Evolutionary conservation across 768 basidiomycete species (phyloP), one percentile per base, ranked within the genome.

Genomic region (Serendipita vermifera): DNA sequence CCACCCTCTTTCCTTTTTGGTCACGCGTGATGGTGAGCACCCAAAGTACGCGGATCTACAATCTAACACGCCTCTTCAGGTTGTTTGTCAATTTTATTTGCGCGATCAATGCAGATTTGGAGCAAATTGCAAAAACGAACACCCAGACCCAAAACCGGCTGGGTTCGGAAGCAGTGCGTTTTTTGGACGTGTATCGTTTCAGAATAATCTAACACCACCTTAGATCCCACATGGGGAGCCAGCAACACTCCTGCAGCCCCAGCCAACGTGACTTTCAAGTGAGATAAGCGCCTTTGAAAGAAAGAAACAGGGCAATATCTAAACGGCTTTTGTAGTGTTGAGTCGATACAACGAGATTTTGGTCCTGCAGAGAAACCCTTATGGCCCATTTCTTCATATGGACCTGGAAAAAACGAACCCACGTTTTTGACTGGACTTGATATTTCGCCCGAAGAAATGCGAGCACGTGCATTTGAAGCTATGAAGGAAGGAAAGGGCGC

Each of bases 311-410:
- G 11, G 11, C 11, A 38, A 38, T 38, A 11, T 38, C 17, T n/a
- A n/a, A n/a, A n/a, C n/a, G n/a, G 36, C 36, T 1, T 60, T 43
- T 17, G 31, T 61, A 91, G 88, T 26, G 64, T 70, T 17, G 82
- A 89, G 11, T 70, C 73, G 2, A 77, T 94, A 39, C 65, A 64
- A n/a, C 69, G 69, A 31, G 91, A 93, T 60, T 66, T 93, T 5
- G 78, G 76, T 1, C 69, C 69, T 2, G 64, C 66, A 20, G 71
- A 69, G 20, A 83, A 80, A 63, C 91, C 90, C 0, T 39, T 75
- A 11, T 96, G 86, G 83, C 83, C 84, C 13, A 70, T 93, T 0
- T 82, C 87, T 0, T 83, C 79, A 0, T 93, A 86, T 65, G 89
- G 75, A 0, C 79, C 87, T 20, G 78, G 80, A 3, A 94, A 92